A percentile compares a stretch with the other conserved stretches of the same genome.
Conservation (phyloP, 1,284 basidiomycete species). For the Vanrija sp. region DNA sequence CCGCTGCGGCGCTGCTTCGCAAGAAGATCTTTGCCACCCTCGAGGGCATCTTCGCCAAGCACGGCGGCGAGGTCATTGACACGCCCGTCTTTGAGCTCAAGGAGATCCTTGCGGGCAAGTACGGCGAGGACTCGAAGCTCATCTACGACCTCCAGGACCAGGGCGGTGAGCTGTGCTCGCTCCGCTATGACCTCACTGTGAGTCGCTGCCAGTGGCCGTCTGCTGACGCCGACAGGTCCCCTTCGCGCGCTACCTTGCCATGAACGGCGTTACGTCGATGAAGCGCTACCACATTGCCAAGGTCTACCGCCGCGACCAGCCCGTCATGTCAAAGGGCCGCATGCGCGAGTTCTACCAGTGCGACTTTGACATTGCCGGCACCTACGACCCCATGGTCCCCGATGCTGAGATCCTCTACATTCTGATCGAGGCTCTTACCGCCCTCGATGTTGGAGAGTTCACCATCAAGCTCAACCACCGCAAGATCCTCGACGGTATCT, state of each 20-base stretch:
- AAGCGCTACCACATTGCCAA: conserved; percentile 98
- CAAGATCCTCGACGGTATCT: conserved; percentile 96
- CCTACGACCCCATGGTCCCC: conserved; percentile 94
- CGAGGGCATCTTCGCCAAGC: conserved; percentile 81
- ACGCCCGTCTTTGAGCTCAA: conserved; percentile 98
- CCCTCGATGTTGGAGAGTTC: conserved; percentile 86
- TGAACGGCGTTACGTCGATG: conserved; percentile 72
- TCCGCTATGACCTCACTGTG: conserved; percentile 92
- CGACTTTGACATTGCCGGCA: conserved; percentile 94
- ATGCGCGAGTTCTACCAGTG: conserved; percentile 99
- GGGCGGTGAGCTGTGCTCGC: conserved; percentile 92
- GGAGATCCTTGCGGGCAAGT: conserved; percentile 92
- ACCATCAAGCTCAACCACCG: conserved; percentile 97
- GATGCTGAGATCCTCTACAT: conserved; percentile 89
- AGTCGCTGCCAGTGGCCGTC: conserved; percentile 15
- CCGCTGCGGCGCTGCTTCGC: conserved; percentile 88
- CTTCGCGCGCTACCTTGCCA: conserved; percentile 90
- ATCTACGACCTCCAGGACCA: conserved; percentile 98
- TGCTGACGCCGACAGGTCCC: conserved; percentile 54
- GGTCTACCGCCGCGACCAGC: conserved; percentile 94
- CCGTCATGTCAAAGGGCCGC: conserved; percentile 94
- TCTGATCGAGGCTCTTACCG: conserved; percentile 73
- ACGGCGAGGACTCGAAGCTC: conserved; percentile 95
- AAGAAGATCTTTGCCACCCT: conserved; percentile 87
- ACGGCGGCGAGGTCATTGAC: conserved; percentile 89